A percentile compares a stretch with the other conserved stretches of the same genome.
phyloP scores from a whole-genome alignment of 2,329 filamentous ascomycete genomes.

The Graphium sp. region DNA sequence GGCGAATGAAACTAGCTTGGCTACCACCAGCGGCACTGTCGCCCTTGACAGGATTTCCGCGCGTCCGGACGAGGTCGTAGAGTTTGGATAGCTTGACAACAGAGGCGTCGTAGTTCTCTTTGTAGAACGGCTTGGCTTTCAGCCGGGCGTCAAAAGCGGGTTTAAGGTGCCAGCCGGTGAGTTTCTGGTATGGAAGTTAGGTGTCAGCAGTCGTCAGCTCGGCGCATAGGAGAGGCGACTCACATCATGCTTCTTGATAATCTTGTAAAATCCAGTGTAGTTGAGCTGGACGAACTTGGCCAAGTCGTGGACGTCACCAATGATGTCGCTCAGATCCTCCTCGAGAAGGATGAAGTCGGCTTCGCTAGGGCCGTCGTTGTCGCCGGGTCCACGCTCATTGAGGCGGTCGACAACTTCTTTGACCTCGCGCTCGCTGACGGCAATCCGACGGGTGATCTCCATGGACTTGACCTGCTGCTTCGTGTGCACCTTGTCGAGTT shows the following conservation, averaged over 20 bases:
- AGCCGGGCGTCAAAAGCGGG: slow-evolving; percentile 91
- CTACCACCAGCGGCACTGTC: slow-evolving; percentile 80
- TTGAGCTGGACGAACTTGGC: slow-evolving; percentile 98
- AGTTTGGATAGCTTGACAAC: slow-evolving; percentile 89
- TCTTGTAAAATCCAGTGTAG: slow-evolving; percentile 98
- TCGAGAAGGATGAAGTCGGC: slow-evolving; percentile 91
- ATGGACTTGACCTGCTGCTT: slow-evolving; percentile 96
- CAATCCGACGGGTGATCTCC: slow-evolving; percentile 85
- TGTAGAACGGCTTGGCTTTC: slow-evolving; percentile 95
- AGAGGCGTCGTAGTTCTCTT: slow-evolving; percentile 94
- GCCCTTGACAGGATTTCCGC: slow-evolving; percentile 82
- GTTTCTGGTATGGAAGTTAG: slow-evolving; percentile 45
- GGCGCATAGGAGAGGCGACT: slow-evolving; percentile 12
- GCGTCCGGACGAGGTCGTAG: slow-evolving; percentile 85
- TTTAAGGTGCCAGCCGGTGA: slow-evolving; percentile 81
- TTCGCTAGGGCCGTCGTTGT: slow-evolving; percentile 49
- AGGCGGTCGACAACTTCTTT: slow-evolving; percentile 67
- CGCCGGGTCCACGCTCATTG: slow-evolving; percentile 39
- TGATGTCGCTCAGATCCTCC: slow-evolving; percentile 91
- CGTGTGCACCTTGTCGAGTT: slow-evolving; percentile 93
- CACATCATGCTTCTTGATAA: slow-evolving; percentile 98
- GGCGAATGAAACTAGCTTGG: slow-evolving; percentile 89
- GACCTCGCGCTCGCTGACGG: slow-evolving; percentile 77
- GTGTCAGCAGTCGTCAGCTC: slow-evolving; percentile 8
- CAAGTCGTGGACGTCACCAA: slow-evolving; percentile 93